Evolutionary conservation across 306 rosid species (phyloP).

Genomic region (Dalbergia oliveri): DNA sequence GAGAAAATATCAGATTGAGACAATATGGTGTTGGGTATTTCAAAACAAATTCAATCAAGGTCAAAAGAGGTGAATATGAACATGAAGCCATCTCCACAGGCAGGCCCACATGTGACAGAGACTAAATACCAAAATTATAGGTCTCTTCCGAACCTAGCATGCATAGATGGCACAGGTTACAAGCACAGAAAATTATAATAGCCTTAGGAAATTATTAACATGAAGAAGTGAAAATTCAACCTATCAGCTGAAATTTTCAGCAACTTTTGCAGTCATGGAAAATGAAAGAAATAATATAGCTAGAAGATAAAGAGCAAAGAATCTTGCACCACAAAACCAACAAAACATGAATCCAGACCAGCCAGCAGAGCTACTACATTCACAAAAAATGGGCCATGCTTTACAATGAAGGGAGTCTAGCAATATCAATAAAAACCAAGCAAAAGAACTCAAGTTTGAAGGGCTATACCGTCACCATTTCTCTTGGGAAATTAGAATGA

Average conservation of each 20-base stretch:
- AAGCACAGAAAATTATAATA: no score
- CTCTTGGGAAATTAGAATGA: slow-evolving; percentile 48
- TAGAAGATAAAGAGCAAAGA: not conserved
- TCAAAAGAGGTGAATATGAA: not conserved
- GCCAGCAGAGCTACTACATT: not conserved
- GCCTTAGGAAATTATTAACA: not conserved
- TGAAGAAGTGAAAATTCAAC: not conserved
- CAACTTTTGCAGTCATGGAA: not conserved
- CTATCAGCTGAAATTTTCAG: not conserved
- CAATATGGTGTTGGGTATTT: not conserved
- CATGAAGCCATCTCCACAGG: not conserved
- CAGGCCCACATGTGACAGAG: not conserved
- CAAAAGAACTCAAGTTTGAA: slow-evolving; percentile 21
- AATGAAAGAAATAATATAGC: not conserved
- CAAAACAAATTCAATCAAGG: not conserved
- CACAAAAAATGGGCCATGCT: not conserved
- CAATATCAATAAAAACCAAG: slow-evolving; percentile 38
- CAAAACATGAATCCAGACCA: not conserved
- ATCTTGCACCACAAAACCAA: not conserved
- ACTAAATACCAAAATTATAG: not conserved
- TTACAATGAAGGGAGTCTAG: slow-evolving; percentile 20
- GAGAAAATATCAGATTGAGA: not conserved
- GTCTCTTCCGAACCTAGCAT: not conserved
- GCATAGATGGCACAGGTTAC: not conserved
- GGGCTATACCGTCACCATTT: slow-evolving; percentile 51